phyloP scores from a whole-genome alignment of 1,284 basidiomycete genomes.

The Agroathelia rolfsii region DNA sequence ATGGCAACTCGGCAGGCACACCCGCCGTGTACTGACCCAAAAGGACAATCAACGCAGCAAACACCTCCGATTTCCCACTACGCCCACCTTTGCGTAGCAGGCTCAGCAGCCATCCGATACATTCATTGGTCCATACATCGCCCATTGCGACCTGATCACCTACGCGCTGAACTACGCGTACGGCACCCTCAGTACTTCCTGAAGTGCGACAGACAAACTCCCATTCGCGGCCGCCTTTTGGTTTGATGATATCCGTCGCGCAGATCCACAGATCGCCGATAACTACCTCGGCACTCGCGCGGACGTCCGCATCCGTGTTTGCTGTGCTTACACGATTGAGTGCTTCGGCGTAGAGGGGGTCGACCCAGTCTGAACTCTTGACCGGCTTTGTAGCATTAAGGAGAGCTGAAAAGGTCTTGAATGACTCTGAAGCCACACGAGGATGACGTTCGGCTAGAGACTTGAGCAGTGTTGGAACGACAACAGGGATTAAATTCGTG shows the following conservation, averaged over 20 bases:
- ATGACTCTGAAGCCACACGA: conserved; percentile 72
- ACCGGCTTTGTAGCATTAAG: conserved; percentile 55
- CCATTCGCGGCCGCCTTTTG: conserved; percentile 65
- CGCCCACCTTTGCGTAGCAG: conserved; percentile 77
- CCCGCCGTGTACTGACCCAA: conserved; percentile 59
- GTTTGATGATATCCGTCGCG: conserved; percentile 62
- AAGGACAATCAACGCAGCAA: conserved; percentile 70
- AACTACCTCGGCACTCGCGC: conserved; percentile 72
- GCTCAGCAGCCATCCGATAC: conserved; percentile 68
- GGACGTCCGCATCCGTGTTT: conserved; percentile 88
- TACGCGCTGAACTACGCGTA: conserved; percentile 65
- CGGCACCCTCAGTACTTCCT: conserved; percentile 63
- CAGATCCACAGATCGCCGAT: conserved; percentile 83
- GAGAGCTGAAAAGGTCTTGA: conserved; percentile 68
- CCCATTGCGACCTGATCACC: conserved; percentile 56
- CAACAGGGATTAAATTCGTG: conserved; percentile 44
- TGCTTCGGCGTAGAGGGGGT: conserved; percentile 68
- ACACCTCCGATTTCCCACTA: conserved; percentile 71
- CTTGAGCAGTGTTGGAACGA: conserved; percentile 68
- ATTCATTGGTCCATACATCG: conserved; percentile 74
- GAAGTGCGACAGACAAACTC: conserved; percentile 71
- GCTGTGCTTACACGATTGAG: conserved; percentile 62
- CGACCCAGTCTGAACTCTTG: conserved; percentile 50
- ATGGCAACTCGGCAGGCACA: conserved; percentile 53
- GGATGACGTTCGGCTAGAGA: conserved; percentile 68